Evolutionary conservation across 371 early-diverging fungal species (phyloP), one percentile per base, ranked within the genome.

Genomic region (Chytridiales sp.): DNA sequence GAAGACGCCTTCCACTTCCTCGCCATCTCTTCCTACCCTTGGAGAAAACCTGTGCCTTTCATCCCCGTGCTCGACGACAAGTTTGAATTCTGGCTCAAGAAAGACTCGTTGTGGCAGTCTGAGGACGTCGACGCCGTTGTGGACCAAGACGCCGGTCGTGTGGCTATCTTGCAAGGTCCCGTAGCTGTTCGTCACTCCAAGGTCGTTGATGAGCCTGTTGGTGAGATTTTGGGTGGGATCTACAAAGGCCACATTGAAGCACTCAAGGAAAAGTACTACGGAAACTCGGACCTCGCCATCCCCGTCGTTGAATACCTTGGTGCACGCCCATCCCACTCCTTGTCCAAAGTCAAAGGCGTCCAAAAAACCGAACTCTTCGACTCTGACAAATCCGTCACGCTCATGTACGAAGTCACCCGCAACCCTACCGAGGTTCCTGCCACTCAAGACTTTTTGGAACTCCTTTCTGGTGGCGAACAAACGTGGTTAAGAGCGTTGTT

Each of bases 61-160:
- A 88, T 97, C 46, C 94, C 94, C 19, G 85, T 89, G 27, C 69
- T 95, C 62, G 94, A 94, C 71, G 90, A 90, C 78, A 88, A 90
- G 70, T 93, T 97, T 72, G 92, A 92, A 70, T 80, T 86, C 47
- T 91, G 93, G 92, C 87, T 94, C 81, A 94, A 95, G 85, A 96
- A 96, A 86, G 97, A 96, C 73, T 91, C 91, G 31, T 79, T 95
- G 52, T 95, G 97, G 95, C 97, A 96, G 75, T 82, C 91, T 6
- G 97, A 96, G 75, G 91, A 93, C 61, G 73, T 95, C 15, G 87
- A 87, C 47, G 94, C 97, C 30, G 90, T 96, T 46, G 89, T 90
- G 1, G 94, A 81, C 61, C 88, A 90, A 71, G 97, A 96, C 73
- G 88, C 91, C 22, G 86, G 86, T 60, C 85, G 97, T 67, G 91